phyloP scores from a whole-genome alignment of 768 basidiomycete genomes.

The Rhodotorula taiwanensis region DNA sequence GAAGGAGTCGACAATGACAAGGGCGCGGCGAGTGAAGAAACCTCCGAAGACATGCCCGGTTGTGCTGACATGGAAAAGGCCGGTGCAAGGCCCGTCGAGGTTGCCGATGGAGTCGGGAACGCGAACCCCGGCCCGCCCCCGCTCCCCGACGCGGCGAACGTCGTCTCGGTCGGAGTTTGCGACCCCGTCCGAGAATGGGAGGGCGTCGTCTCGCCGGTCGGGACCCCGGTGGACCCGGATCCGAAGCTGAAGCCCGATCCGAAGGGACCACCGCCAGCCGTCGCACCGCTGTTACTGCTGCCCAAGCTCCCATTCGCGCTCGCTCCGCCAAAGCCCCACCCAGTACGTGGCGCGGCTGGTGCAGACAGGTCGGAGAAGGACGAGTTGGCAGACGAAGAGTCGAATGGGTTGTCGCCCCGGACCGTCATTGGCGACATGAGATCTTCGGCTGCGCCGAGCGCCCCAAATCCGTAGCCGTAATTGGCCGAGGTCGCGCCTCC shows the following conservation, averaged over 20 bases:
- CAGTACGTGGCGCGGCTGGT: neutral
- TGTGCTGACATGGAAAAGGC: neutral
- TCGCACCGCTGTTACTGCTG: too few relatives aligned
- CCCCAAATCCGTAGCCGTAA: conserved; percentile 4
- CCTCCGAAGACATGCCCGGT: too few relatives aligned
- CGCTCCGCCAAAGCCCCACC: too few relatives aligned
- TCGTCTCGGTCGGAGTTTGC: neutral
- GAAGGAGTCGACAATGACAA: neutral
- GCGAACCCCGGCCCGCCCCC: too few relatives aligned
- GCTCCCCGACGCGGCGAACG: neutral
- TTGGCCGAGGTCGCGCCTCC: neutral
- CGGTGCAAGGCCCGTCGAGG: neutral
- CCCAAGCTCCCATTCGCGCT: neutral
- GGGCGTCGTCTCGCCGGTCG: neutral
- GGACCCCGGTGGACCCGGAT: too few relatives aligned
- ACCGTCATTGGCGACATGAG: conserved; percentile 21
- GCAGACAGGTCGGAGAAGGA: neutral
- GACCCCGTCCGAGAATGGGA: neutral
- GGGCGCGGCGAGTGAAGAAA: too few relatives aligned
- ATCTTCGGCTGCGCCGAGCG: conserved; percentile 8
- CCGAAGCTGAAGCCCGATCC: too few relatives aligned
- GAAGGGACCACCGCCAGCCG: too few relatives aligned
- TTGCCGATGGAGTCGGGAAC: neutral
- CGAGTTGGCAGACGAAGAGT: too few relatives aligned
- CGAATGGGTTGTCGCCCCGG: neutral